Conservation (phyloP, 1,284 basidiomycete species). For the Ganoderma multipileum region DNA sequence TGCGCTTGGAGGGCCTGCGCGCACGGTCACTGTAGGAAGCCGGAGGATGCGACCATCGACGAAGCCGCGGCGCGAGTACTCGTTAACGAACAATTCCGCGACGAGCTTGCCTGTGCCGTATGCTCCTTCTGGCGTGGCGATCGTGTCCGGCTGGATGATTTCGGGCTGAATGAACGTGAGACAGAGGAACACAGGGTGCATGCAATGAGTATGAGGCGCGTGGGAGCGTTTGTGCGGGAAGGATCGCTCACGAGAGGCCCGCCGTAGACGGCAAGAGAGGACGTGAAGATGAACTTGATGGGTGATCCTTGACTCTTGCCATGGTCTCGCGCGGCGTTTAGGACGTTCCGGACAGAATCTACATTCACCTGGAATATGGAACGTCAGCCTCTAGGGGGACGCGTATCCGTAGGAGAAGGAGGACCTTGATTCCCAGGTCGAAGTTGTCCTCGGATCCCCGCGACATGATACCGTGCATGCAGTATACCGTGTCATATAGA, state of each 20-base stretch:
- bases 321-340: conserved; percentile 54
- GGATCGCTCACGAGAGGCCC: conserved; percentile 53
- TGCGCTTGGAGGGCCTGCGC: conserved; percentile 61
- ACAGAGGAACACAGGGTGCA: not conserved
- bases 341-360: conserved; percentile 61
- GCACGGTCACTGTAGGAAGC: conserved; percentile 67
- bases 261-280: conserved; percentile 69
- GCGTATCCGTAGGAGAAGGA: not conserved
- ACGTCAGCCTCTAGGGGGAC: not conserved
- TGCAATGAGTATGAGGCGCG: too few species aligned
- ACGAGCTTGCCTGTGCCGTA: conserved; percentile 67
- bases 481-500: conserved; percentile 57
- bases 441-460: conserved; percentile 71
- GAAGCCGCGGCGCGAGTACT: conserved; percentile 68
- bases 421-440: conserved; percentile 60
- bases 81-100: conserved; percentile 68
- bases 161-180: conserved; percentile 44
- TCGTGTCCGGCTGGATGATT: conserved; percentile 56
- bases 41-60: conserved; percentile 68
- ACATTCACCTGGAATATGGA: conserved; percentile 59
- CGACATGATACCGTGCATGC: conserved; percentile 74
- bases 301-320: conserved; percentile 38
- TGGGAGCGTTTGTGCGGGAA: not conserved
- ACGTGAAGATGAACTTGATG: conserved; percentile 67
- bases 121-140: conserved; percentile 61